Base-by-base conservation (phyloP, 2,329 filamentous ascomycete species). In the Fusarium tjaetaba region DNA sequence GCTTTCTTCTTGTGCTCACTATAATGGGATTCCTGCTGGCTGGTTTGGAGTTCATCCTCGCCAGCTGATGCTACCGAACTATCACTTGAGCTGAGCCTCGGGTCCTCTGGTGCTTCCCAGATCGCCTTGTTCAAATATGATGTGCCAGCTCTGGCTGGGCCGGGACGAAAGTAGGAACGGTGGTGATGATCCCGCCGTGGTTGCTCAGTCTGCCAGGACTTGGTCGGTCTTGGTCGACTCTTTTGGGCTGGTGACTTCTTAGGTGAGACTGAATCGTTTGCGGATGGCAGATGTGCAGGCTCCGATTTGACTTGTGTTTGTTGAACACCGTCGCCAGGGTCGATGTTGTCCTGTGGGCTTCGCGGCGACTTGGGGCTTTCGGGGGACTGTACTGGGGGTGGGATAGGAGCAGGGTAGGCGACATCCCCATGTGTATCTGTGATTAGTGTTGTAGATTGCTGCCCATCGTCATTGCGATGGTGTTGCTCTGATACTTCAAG, bases 61-160 rank as follows among this genome's bases (percentile, higher is more conserved):
- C 64, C 73, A n/a, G 61, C 52, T 32, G 66, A 70, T 32, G 52
- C 68, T n/a, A 61, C 41, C 18, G 73, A 74, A 24, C 63, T 74
- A n/a, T 63, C 66, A 28, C 64, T 72, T 22, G 72, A 68, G 39
- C 61, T 62, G 11, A 52, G 32, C 13, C 30, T 26, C 18, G 43
- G 53, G 9, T 52, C 32, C 15, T 61, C 43, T 30, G 52, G 46
- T 5, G 72, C 73, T 57, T 61, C 66, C 73, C 70, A 76, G 20
- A 75, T 75, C 30, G 73, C 73, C 48, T 51, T 72, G 32, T 75
- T 75, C 42, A 75, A 43, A 60, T 75, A 75, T 16, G 73, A 75
- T 9, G 73, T 75, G 18, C 73, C 73, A 38, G 73, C 73, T 32
- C 73, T 74, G 26, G 70, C 68, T 30, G 73, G 73, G 11, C 67